Evolutionary conservation across 2,329 filamentous ascomycete species (phyloP).

Genomic region (Phialemonium atrogriseum): DNA sequence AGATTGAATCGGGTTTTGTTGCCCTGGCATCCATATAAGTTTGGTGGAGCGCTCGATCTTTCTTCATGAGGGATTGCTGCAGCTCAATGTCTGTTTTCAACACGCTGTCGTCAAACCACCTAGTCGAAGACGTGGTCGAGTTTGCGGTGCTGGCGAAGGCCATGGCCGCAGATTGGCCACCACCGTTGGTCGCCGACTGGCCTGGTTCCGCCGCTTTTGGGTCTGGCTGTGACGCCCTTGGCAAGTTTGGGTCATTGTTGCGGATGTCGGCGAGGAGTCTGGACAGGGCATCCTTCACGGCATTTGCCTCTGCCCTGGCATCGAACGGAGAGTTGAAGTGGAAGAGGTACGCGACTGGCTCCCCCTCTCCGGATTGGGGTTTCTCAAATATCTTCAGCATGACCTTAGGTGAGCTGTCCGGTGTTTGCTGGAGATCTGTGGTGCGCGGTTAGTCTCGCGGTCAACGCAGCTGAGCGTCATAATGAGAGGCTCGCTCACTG

Average conservation of each 20-base stretch:
- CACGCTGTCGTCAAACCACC: constrained; percentile 73
- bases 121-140: constrained; percentile 44
- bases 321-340: constrained; percentile 73
- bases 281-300: constrained; percentile 74
- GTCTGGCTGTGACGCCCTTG: constrained; percentile 33
- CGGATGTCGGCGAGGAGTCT: constrained; percentile 66
- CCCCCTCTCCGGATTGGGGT: constrained; percentile 40
- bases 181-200: constrained; percentile 13
- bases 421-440: constrained; percentile 93
- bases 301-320: constrained; percentile 76
- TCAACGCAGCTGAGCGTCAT: neutral
- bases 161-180: constrained; percentile 55
- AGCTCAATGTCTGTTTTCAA: constrained; percentile 72
- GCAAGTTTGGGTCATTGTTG: constrained; percentile 39
- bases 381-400: constrained; percentile 90
- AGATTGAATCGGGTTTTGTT: constrained; percentile 78
- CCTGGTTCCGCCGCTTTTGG: constrained; percentile 32
- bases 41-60: constrained; percentile 65
- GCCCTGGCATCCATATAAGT: constrained; percentile 81
- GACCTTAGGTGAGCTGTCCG: constrained; percentile 77
- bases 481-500: constrained; percentile 45
- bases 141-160: constrained; percentile 65
- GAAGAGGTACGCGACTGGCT: constrained; percentile 71
- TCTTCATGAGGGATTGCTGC: constrained; percentile 81
- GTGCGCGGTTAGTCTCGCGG: constrained; percentile 5